A percentile compares a stretch with the other conserved stretches of the same genome.
These are phyloP conservation scores for Neofusicoccum kwambonambiense DNA, from an alignment of 2,329 filamentous ascomycete genomes.

Conservation along the genomic window DNA sequence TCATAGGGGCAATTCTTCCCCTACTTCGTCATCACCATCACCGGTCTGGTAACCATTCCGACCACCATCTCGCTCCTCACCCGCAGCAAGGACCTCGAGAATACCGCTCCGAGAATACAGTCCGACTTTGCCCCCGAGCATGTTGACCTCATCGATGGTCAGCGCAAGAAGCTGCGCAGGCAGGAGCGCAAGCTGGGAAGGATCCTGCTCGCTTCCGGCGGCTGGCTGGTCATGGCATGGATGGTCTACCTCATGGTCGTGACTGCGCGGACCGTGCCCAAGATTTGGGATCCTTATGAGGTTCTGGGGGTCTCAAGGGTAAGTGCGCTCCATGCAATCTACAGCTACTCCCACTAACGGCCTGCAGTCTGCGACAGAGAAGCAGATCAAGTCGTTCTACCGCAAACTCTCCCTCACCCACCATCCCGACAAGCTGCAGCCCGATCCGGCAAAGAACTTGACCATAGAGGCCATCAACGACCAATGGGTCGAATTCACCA, in stretches of 20 bases:
- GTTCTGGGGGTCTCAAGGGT: constrained; percentile 85
- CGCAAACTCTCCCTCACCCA: constrained; percentile 79
- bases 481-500: constrained; percentile 90
- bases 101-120: constrained; percentile 77
- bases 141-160: constrained; percentile 76
- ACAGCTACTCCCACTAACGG: constrained; percentile 24
- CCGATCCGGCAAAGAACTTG: constrained; percentile 83
- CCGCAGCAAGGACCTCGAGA: constrained; percentile 74
- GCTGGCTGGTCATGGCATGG: constrained; percentile 80
- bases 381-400: constrained; percentile 89
- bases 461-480: constrained; percentile 82
- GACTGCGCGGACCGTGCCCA: constrained; percentile 67
- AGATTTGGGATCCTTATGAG: constrained; percentile 96
- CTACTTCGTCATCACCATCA: constrained; percentile 93
- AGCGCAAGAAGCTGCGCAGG: constrained; percentile 83
- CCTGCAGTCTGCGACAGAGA: constrained; percentile 72
- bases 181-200: constrained; percentile 88
- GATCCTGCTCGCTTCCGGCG: constrained; percentile 69
- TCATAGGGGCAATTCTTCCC: constrained; percentile 91
- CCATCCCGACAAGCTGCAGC: constrained; percentile 90
- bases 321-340: constrained; percentile 30
- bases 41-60: constrained; percentile 82
- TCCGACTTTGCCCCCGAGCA: constrained; percentile 79
- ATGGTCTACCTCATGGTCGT: constrained; percentile 90
- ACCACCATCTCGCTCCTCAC: constrained; percentile 86